Percentiles rank a stretch among this genome's conserved stretches.
Conservation (phyloP, 257 asterid species). For the Solanum pimpinellifolium region DNA sequence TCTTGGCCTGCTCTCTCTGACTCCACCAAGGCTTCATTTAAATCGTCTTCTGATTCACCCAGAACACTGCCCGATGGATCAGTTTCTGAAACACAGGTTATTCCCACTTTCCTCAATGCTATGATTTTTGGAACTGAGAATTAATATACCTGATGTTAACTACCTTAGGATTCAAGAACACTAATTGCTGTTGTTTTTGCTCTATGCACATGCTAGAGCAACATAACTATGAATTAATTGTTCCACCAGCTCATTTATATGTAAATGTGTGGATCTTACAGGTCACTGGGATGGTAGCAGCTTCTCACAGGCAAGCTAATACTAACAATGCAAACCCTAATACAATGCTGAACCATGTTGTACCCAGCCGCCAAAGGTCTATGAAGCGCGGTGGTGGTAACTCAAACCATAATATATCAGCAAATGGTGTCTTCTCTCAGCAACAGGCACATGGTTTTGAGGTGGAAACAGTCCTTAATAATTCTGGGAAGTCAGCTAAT, state of each 20-base stretch:
- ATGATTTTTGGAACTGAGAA: not conserved
- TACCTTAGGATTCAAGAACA: not conserved
- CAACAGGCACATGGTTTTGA: constrained; percentile 17
- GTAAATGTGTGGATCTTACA: not conserved
- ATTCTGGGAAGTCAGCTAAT: constrained; percentile 25
- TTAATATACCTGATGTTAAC: not conserved
- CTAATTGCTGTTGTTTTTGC: not conserved
- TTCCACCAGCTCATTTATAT: not conserved
- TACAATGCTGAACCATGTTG: constrained; percentile 25
- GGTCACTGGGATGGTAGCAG: constrained; percentile 6
- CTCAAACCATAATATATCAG: constrained; percentile 17
- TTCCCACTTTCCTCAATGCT: not conserved
- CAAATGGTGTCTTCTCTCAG: constrained; percentile 30
- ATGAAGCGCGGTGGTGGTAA: constrained; percentile 35
- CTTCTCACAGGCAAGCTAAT: constrained; percentile 33
- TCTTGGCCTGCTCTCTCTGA: constrained; percentile 80
- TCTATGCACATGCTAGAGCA: not conserved
- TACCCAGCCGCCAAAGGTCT: constrained; percentile 39
- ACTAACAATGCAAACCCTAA: constrained; percentile 14
- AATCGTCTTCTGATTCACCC: constrained; percentile 24
- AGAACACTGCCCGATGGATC: constrained; percentile 29
- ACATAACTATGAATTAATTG: not conserved
- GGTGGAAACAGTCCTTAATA: constrained; percentile 12
- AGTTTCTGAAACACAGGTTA: constrained; percentile 38
- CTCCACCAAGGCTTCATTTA: constrained; percentile 60